Evolutionary conservation across 768 basidiomycete genomes (phyloP), one percentile per base, ranked within the genome.

Genomic region (Suillus brevipes): DNA sequence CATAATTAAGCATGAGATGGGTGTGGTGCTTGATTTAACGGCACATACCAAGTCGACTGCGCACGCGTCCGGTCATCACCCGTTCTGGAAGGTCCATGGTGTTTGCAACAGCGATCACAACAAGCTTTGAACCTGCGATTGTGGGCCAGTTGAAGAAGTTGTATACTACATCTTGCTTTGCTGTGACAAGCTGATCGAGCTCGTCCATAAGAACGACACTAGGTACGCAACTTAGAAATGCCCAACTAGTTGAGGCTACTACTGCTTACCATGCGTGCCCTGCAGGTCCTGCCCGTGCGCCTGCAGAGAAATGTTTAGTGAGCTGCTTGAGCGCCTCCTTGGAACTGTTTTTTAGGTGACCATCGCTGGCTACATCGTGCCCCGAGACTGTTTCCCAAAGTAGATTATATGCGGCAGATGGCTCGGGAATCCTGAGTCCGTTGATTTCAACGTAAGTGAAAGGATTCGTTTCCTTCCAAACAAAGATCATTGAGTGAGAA

Each of bases 71-170:
- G 3, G 84, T 90, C 87, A 99, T 91, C 13, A 91, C 92, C 53
- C 97, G 84, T 76, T 99, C 97, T 0, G 97, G 97, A 62, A 99
- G 83, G 72, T 99, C 97, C 92, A 97, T 97, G 37, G 97, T 95
- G 74, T 99, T 99, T 8, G 97, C 97, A 1, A 99, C 95, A 0
- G 97, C 97, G 60, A 99, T 86, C 2, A 99, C 97, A 60, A 98
- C 89, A 6, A 99, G 84, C 75, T 92, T 93, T 64, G 94, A 95
- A 23, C 88, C 89, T 0, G 85, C 83, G 60, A 97, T 81, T 4
- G 95, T 97, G 2, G 97, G 97, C 97, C 97, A 99, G 74, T 99
- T 99, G 84, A 99, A 99, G 78, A 99, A 99, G 73, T 98, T 98
- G 78, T 99, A 99, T 25, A 99, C 92, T 12, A 99, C 97, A 65